Conservation (phyloP, 495 filamentous ascomycete species). For the Amorphotheca resinae region DNA sequence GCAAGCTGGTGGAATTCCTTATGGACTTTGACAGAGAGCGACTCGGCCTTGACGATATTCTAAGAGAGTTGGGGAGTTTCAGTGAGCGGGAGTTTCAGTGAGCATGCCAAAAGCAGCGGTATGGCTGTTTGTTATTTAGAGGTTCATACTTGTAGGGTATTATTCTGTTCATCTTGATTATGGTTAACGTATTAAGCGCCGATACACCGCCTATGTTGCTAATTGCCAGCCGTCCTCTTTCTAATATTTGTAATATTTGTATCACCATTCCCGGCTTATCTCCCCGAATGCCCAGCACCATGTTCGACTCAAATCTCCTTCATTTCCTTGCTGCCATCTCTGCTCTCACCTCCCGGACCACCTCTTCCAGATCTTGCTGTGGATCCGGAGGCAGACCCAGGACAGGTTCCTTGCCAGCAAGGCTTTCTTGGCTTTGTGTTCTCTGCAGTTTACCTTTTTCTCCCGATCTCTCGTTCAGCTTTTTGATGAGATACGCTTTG, state of each 20-base stretch:
- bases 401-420: slow-evolving; percentile 29
- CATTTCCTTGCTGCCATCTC: slow-evolving; percentile 26
- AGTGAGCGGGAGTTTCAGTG: no score
- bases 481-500: slow-evolving; percentile 44
- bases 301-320: background rate
- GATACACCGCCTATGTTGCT: no score
- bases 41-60: slow-evolving; percentile 34
- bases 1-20: slow-evolving; percentile 53
- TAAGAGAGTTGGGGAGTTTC: no score
- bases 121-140: no score
- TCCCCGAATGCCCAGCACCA: no score
- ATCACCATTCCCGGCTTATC: no score
- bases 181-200: no score
- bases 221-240: no score
- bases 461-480: slow-evolving; percentile 44
- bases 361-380: slow-evolving; percentile 64
- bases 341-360: slow-evolving; percentile 56
- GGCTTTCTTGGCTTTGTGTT: slow-evolving; percentile 12
- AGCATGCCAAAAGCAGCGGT: no score
- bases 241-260: no score
- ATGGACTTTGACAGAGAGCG: slow-evolving; percentile 60
- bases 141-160: no score
- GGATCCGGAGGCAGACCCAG: slow-evolving; percentile 73
- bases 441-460: slow-evolving; percentile 17
- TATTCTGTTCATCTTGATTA: no score